Evolutionary conservation across 495 filamentous ascomycete genomes (phyloP), one percentile per base, ranked within the genome.

Genomic region (Aspergillus panamensis): DNA sequence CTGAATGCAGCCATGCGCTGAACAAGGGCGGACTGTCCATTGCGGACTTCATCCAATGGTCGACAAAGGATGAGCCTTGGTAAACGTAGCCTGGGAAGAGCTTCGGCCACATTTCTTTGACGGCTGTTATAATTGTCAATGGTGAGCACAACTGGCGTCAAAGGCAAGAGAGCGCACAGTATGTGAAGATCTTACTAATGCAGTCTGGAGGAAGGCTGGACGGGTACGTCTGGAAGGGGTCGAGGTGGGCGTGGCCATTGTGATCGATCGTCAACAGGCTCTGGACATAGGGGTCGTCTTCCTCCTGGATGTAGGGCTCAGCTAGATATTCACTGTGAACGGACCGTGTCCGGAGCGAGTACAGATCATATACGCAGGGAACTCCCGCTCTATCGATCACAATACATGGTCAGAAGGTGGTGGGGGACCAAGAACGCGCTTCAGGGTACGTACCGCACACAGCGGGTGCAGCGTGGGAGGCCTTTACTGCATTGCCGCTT

Each of bases 1-100:
- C 50, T 8, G 50, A 52, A 14, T 52, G 50, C 16, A 52, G 50
- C 50, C 50, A 52, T 0, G 50, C 50, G 32, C 40, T 52, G 16
- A 52, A 52, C 33, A 52, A 16, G 6, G 50, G 50, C 9, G 50
- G 50, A 21, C 50, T 40, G 35, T n/a, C 40, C 50, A 52, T 52
- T 10, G 50, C 50, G 16, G 16, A 39, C 16, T 40, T 10, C 17
- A 52, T 40, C 50, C 50, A 52, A 17, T 52, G 50, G 17, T 52
- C 4, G 12, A 52, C 35, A 40, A 52, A 52, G 4, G 50, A 52
- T 12, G 21, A 32, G 9, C 50, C 50, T 25, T 52, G 40, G 17
- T 52, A 52, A 0, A 33, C 40, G 50, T 20, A 52, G 1, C 50
- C 50, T 6, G 50, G 50, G 20, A 52, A 52, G 19, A 52, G 32